Evolutionary conservation across 2,329 filamentous ascomycete species (phyloP), one percentile per base, ranked within the genome.

Genomic region (Colletotrichum abscissum): DNA sequence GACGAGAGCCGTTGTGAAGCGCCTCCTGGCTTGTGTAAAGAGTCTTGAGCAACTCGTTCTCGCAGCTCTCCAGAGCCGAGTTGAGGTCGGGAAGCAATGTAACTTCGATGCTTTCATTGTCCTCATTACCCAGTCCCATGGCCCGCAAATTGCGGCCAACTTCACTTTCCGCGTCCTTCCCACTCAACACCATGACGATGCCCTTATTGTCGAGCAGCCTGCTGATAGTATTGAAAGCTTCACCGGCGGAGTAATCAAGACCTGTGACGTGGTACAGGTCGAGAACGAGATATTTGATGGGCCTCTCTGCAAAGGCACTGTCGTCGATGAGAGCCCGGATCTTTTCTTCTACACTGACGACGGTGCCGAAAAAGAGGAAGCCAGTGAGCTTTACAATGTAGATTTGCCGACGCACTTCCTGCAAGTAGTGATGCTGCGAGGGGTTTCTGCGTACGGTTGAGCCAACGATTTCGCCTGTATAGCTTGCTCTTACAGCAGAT

Each of bases 361-460:
- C 98, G 3, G 95, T 98, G 19, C 97, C 97, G 77, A 99, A 99
- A 86, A 99, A 99, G n/a, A 99, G 89, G 79, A 96, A 98, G 0
- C 97, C 96, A 0, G 94, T 93, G 19, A 99, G 88, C 82, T 98
- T 98, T 78, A 97, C 93, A 63, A 98, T 92, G 72, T 94, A 93
- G 42, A 97, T 97, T 80, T 99, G 97, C 38, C 91, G 89, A 3
- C 96, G 95, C 19, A 97, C 95, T 76, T 96, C 90, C 74, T 92
- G 92, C 4, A 99, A 86, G 79, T 97, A 99, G 72, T 93, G 91
- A 73, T 95, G 92, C 78, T 99, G 97, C 4, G 95, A 92, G 0
- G 94, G 94, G 76, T 98, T 97, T 67, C 97, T 92, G 66, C 97
- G 90, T 33, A 99, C 97, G 0, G 97, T 98, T 1, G 97, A 98